phyloP scores from a whole-genome alignment of 2,329 filamentous ascomycete genomes.

The Scleromitrula shiraiana region DNA sequence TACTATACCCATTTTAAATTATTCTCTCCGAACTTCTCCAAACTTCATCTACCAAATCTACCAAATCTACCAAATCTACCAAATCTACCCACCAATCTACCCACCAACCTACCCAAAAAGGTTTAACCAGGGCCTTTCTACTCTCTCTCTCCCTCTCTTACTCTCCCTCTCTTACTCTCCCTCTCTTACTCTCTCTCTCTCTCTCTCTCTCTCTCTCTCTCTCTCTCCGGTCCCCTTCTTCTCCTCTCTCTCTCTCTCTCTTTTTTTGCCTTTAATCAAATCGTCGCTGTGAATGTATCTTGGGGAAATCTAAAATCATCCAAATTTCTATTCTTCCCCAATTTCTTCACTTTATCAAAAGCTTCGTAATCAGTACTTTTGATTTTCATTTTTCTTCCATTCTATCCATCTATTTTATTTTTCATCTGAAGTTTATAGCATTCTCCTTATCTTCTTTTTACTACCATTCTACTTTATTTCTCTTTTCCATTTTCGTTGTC shows the following conservation, averaged over 20 bases:
- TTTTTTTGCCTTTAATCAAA: not conserved
- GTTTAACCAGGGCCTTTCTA: not conserved
- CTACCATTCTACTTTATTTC: no score
- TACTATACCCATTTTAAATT: not conserved
- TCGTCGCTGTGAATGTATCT: no score
- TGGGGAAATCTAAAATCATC: not conserved
- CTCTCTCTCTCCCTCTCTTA: not conserved
- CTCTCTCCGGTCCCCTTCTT: not conserved
- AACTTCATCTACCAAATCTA: not conserved
- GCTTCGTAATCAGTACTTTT: not conserved
- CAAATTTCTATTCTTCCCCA: not conserved
- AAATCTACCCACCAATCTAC: not conserved
- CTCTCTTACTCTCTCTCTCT: not conserved
- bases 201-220: not conserved
- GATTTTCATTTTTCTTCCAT: not conserved
- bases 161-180: not conserved
- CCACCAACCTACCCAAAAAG: not conserved
- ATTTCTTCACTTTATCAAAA: not conserved
- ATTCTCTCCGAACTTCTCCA: not conserved
- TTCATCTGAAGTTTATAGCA: not conserved
- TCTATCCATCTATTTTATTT: no score
- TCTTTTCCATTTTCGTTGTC: not conserved
- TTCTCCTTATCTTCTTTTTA: slow-evolving; percentile 5
- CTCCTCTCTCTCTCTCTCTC: not conserved
- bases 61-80: not conserved